Percentiles rank a stretch among this genome's conserved stretches.
phyloP scores from a whole-genome alignment of 306 rosid genomes.

The Vigna mungo region DNA sequence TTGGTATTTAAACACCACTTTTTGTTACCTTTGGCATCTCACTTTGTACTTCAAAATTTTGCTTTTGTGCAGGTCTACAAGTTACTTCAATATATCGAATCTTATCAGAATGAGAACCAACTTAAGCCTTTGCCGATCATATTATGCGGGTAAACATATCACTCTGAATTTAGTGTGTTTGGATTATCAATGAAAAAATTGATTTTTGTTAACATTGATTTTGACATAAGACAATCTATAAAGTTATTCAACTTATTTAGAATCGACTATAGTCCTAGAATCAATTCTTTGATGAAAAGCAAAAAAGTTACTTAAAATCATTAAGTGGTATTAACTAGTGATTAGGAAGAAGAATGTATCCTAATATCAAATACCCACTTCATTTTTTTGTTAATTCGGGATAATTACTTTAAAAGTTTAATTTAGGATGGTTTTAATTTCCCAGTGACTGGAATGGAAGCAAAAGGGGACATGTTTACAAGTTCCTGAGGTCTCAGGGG shows the following conservation, averaged over 20 bases:
- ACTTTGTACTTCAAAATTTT: conserved; percentile 15
- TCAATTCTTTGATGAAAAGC: no score
- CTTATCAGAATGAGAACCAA: conserved; percentile 75
- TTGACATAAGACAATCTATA: no score
- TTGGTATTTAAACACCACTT: neutral
- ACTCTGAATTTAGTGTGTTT: no score
- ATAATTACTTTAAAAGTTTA: neutral
- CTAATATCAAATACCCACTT: neutral
- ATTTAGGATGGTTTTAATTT: conserved; percentile 2
- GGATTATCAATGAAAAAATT: no score
- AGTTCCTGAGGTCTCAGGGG: conserved; percentile 87
- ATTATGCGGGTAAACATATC: conserved; percentile 69
- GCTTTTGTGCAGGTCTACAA: conserved; percentile 67
- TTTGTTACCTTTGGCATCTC: neutral
- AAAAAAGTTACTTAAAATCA: no score
- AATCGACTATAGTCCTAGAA: no score
- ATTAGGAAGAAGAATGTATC: no score
- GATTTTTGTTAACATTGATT: no score
- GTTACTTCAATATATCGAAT: conserved; percentile 76
- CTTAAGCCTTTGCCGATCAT: conserved; percentile 83
- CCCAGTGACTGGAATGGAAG: conserved; percentile 95
- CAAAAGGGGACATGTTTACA: conserved; percentile 88
- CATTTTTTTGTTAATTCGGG: neutral
- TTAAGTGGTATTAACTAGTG: no score
- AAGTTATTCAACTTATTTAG: no score